Conservation (phyloP, 495 filamentous ascomycete species). For the Neurospora hispaniola region DNA sequence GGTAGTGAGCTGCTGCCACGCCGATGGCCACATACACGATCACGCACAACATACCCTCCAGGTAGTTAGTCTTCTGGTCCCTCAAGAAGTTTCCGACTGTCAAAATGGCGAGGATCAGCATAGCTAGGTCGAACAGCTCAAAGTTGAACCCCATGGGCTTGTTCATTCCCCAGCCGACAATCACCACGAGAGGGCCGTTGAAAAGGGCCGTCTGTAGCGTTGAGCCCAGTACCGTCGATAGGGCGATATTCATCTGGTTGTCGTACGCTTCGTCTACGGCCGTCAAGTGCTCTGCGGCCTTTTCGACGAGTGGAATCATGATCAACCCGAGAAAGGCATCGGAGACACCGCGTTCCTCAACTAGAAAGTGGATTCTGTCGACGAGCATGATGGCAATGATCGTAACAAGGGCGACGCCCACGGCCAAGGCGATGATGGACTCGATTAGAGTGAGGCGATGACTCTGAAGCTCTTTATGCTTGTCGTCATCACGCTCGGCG, state of each 20-base stretch:
- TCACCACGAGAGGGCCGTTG: constrained; percentile 73
- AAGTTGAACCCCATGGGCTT: constrained; percentile 73
- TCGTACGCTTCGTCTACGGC: constrained; percentile 89
- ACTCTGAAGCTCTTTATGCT: constrained; percentile 49
- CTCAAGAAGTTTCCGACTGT: constrained; percentile 75
- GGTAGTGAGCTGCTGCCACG: constrained; percentile 52
- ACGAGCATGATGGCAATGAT: constrained; percentile 78
- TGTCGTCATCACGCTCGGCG: constrained; percentile 60
- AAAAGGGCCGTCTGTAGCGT: constrained; percentile 86
- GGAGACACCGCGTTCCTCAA: constrained; percentile 48
- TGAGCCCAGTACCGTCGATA: constrained; percentile 79
- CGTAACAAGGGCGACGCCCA: constrained; percentile 64
- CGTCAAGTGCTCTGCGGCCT: constrained; percentile 81
- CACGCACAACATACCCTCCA: constrained; percentile 70
- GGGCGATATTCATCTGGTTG: constrained; percentile 79
- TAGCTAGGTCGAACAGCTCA: constrained; percentile 77
- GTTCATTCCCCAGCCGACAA: constrained; percentile 73
- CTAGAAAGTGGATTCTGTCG: constrained; percentile 65
- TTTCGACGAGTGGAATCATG: constrained; percentile 77
- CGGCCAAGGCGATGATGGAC: constrained; percentile 51
- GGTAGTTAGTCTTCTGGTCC: constrained; percentile 70
- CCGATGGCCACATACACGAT: constrained; percentile 56
- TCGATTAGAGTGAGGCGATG: constrained; percentile 73
- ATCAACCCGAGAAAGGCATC: constrained; percentile 77
- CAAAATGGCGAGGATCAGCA: constrained; percentile 77